Evolutionary conservation across 345 rosid genomes (phyloP).

Genomic region (Streptanthus diversifolius): DNA sequence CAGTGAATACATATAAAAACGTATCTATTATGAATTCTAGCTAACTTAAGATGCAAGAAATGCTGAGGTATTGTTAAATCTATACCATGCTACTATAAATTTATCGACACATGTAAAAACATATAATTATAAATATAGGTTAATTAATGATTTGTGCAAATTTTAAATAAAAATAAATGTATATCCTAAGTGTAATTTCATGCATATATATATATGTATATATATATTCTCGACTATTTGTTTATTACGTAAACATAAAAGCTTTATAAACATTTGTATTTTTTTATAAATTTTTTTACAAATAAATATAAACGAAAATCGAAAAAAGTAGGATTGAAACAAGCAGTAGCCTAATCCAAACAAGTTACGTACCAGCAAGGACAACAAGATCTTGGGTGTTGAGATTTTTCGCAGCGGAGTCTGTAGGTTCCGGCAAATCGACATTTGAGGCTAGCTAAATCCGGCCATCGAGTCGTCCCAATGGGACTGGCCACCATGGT

Average conservation of each 20-base stretch:
- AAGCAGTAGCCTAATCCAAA: not conserved
- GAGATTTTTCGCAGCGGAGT: slow-evolving; percentile 36
- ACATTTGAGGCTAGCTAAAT: slow-evolving; percentile 27
- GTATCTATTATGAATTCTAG: not conserved
- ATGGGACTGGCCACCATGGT: slow-evolving; percentile 32
- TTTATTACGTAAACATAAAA: no score
- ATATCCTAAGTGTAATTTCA: no score
- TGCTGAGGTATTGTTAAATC: not conserved
- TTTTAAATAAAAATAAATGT: no score
- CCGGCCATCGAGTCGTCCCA: slow-evolving; percentile 31
- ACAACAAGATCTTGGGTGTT: slow-evolving; percentile 44
- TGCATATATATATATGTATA: no score
- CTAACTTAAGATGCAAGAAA: slow-evolving; percentile 7
- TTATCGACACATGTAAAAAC: not conserved
- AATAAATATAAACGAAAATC: not conserved
- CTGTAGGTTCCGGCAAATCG: slow-evolving; percentile 30
- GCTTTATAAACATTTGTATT: not conserved
- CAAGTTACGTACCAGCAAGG: slow-evolving; percentile 40
- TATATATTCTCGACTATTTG: no score
- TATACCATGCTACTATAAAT: not conserved
- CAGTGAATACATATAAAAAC: not conserved
- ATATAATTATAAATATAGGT: not conserved
- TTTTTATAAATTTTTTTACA: not conserved
- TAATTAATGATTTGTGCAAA: not conserved
- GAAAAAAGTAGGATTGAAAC: not conserved